phyloP scores from a whole-genome alignment of 768 basidiomycete species.

The Amanita phalloides region DNA sequence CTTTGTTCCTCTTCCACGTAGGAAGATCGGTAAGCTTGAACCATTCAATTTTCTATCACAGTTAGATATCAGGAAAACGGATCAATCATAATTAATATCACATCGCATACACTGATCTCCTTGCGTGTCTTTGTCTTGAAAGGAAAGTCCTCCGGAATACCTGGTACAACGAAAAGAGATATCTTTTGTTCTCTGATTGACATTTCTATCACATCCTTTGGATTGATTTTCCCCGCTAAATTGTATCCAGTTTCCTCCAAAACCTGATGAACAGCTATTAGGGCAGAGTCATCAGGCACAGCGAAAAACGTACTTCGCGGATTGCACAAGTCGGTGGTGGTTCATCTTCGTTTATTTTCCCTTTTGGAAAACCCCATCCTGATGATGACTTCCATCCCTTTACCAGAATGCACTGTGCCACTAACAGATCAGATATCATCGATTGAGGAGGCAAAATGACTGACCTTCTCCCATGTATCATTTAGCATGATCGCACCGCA shows the following conservation, averaged over 20 bases:
- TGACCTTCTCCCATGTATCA: constrained; percentile 84
- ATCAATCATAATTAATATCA: background rate
- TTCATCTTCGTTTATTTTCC: constrained; percentile 98
- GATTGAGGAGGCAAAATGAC: constrained; percentile 5
- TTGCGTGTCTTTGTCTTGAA: constrained; percentile 95
- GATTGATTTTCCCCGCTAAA: constrained; percentile 53
- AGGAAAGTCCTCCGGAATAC: constrained; percentile 76
- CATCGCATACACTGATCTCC: constrained; percentile 81
- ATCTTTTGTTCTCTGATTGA: constrained; percentile 87
- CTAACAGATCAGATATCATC: background rate
- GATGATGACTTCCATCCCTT: constrained; percentile 97
- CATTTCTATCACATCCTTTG: constrained; percentile 67
- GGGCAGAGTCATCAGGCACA: background rate
- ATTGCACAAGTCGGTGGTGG: constrained; percentile 75
- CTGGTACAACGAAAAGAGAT: constrained; percentile 82
- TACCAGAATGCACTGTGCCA: constrained; percentile 79
- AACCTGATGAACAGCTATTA: constrained; percentile 43
- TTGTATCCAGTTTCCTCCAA: constrained; percentile 97
- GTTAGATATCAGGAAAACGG: background rate
- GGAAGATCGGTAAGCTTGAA: constrained; percentile 83
- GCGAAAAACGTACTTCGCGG: constrained; percentile 62
- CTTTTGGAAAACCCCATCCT: constrained; percentile 98
- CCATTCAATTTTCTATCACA: constrained; percentile 87
- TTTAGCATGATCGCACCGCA: constrained; percentile 97
- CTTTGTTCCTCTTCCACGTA: constrained; percentile 79